These are phyloP conservation scores for Hordeum marinum DNA, from an alignment of 176 grass and related monocot species.

Conservation along the genomic window DNA sequence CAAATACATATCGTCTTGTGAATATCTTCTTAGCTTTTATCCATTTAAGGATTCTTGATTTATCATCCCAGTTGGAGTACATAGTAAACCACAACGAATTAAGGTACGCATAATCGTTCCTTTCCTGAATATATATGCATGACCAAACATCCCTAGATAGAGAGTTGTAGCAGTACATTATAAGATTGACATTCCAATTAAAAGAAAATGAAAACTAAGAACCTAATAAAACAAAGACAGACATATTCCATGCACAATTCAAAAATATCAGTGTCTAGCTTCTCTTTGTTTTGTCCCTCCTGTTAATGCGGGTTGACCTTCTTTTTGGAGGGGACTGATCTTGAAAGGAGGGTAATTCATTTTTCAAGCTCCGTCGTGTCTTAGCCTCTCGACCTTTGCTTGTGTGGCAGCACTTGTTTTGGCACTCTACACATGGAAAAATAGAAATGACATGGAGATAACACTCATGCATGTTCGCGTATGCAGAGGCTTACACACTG, in stretches of 20 bases:
- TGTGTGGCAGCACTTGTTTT: constrained; percentile 29
- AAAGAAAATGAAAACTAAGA: background rate
- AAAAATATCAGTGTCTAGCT: constrained; percentile 61
- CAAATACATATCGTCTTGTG: constrained; percentile 73
- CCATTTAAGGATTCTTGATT: constrained; percentile 74
- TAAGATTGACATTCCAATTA: background rate
- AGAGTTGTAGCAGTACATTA: constrained; percentile 21
- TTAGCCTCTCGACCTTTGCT: constrained; percentile 26
- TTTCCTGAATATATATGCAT: constrained; percentile 53
- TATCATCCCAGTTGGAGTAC: constrained; percentile 36
- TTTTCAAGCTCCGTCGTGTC: background rate
- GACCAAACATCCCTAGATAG: constrained; percentile 60
- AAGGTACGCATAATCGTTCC: constrained; percentile 53
- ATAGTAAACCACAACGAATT: constrained; percentile 88
- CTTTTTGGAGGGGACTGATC: constrained; percentile 21
- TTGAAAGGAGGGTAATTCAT: constrained; percentile 20
- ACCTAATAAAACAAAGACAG: background rate
- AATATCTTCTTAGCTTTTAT: constrained; percentile 79
- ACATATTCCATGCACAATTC: constrained; percentile 81
- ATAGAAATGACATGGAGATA: constrained; percentile 1
- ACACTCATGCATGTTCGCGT: background rate
- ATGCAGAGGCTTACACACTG: background rate
- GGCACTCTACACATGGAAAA: constrained; percentile 25
- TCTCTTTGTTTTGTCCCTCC: constrained; percentile 36
- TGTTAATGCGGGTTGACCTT: constrained; percentile 26